Conservation (phyloP, 352 stramenopile species). For the Phytophthora megakarya region DNA sequence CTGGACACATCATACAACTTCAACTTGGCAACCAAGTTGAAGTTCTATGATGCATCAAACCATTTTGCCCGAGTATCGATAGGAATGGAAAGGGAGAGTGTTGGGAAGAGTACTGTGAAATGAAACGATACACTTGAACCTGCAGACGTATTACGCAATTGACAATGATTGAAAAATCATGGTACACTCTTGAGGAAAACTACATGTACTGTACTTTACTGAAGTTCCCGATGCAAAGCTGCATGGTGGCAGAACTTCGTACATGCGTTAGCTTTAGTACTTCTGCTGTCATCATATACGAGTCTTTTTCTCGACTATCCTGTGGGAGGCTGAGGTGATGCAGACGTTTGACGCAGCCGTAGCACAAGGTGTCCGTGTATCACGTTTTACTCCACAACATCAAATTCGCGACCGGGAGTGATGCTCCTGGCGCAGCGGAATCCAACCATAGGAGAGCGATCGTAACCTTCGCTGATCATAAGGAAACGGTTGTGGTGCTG, state of each 20-base stretch:
- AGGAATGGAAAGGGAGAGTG: background rate
- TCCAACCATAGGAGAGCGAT: constrained; percentile 71
- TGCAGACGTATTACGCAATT: constrained; percentile 20
- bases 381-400: constrained; percentile 9
- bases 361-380: too few species aligned
- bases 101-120: constrained; percentile 8
- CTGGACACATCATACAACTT: too few species aligned
- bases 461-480: constrained; percentile 73
- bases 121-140: constrained; percentile 12
- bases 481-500: constrained; percentile 82
- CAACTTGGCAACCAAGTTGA: too few species aligned
- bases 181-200: too few species aligned
- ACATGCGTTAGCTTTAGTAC: too few species aligned
- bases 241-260: too few species aligned
- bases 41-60: constrained; percentile 30
- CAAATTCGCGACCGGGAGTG: constrained; percentile 17
- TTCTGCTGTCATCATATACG: too few species aligned
- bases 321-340: too few species aligned
- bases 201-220: too few species aligned
- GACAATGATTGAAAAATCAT: constrained; percentile 20
- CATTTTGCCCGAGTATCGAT: constrained; percentile 15
- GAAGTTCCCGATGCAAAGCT: too few species aligned
- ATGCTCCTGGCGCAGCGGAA: constrained; percentile 72
- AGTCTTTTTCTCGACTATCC: too few species aligned
- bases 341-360: too few species aligned